Evolutionary conservation across 176 grass and related monocot species (phyloP), one percentile per base, ranked within the genome.

Genomic region (Oryza longistaminata): DNA sequence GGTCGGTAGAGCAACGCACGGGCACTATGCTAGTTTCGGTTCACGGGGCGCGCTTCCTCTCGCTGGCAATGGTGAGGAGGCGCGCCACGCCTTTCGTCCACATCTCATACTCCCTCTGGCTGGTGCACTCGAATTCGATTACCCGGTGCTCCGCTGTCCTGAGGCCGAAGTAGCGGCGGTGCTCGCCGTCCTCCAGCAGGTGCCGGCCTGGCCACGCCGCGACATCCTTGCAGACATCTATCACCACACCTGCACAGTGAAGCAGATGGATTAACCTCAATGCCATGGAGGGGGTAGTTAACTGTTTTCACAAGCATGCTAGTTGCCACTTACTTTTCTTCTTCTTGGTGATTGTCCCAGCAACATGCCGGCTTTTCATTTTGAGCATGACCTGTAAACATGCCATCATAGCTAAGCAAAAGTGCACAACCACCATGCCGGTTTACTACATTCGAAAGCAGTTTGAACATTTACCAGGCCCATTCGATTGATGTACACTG

Each of bases 291-390:
- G 5, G 34, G 2, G 12, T 24, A 8, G 5, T 17, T 8, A 49
- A 22, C 29, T 44, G 15, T 16, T 55, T 26, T 27, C 25, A 2
- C 4, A 16, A 66, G 21, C 17, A 31, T 43, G 67, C 25, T 66
- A 48, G 75, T 3, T 14, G 50, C 6, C 12, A 70, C 87, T 89
- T 85, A 92, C 93, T 89, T 83, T 99, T 99, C 71, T 99, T 99
- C 90, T 99, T 99, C 85, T 99, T 99, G 61, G 91, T 99, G 70
- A 99, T 94, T 5, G 96, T 94, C 81, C 96, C 96, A 0, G 90
- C 96, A 3, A 94, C 90, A 84, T 99, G 96, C 78, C 83, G 88
- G 66, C 96, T 99, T 86, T 99, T 99, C 93, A 94, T 99, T 87
- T 99, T 99, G 7, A 96, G 75, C 75, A 76, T 90, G 25, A 96